Evolutionary conservation across 257 asterid species (phyloP).

Genomic region (Rehmannia glutinosa): DNA sequence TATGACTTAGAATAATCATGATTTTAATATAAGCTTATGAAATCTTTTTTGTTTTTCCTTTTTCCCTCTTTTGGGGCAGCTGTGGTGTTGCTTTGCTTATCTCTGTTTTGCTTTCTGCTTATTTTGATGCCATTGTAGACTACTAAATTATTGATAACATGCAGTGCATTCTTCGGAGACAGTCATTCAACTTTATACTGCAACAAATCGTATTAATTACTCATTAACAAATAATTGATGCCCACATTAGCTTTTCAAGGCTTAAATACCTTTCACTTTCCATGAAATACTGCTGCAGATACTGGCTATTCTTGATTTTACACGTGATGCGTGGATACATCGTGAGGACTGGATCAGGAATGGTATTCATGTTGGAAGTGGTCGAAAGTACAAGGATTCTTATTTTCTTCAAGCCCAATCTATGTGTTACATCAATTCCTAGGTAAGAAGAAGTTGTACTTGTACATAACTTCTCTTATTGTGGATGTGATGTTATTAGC

Average conservation of each 20-base stretch:
- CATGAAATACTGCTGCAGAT: slow-evolving; percentile 45
- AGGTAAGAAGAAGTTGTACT: slow-evolving; percentile 19
- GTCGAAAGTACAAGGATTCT: slow-evolving; percentile 92
- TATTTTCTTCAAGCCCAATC: slow-evolving; percentile 88
- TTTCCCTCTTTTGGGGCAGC: too few species aligned
- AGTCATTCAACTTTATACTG: too few species aligned
- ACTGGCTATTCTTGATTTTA: slow-evolving; percentile 76
- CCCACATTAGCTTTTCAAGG: neutral
- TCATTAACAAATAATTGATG: neutral
- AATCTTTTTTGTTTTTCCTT: too few species aligned
- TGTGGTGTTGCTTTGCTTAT: too few species aligned
- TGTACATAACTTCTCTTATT: neutral
- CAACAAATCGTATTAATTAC: too few species aligned
- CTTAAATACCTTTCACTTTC: neutral
- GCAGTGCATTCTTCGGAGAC: too few species aligned
- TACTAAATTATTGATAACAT: too few species aligned
- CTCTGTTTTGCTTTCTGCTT: too few species aligned
- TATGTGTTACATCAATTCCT: slow-evolving; percentile 74
- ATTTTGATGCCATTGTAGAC: too few species aligned
- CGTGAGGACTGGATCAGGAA: slow-evolving; percentile 86
- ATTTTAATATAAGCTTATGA: neutral
- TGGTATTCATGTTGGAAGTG: slow-evolving; percentile 74
- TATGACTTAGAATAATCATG: too few species aligned
- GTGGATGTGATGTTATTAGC: neutral
- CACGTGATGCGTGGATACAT: slow-evolving; percentile 91